Evolutionary conservation across 768 basidiomycete species (phyloP).

Genomic region (Leccinum arenicola): DNA sequence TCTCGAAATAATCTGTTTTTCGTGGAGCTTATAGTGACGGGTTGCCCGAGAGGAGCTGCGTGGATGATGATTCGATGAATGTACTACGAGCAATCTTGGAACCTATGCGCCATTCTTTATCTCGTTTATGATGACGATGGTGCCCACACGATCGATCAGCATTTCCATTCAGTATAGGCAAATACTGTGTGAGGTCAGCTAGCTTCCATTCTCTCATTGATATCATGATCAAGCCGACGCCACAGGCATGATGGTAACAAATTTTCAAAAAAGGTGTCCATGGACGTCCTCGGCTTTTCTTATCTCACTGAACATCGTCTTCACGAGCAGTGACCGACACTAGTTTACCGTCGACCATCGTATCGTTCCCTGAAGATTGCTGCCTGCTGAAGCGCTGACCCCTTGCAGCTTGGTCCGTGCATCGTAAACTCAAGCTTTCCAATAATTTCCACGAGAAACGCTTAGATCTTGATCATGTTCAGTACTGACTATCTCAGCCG

Average conservation of each 20-base stretch:
- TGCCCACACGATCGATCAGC: background rate
- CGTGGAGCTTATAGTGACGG: conserved; percentile 43
- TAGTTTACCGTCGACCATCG: too few relatives aligned
- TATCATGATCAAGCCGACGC: background rate
- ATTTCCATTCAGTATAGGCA: background rate
- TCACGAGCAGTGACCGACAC: too few relatives aligned
- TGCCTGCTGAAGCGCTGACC: background rate
- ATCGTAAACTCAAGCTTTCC: conserved; percentile 49
- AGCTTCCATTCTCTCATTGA: background rate
- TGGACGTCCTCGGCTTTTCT: background rate
- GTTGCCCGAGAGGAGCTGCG: conserved; percentile 26
- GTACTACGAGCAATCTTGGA: background rate
- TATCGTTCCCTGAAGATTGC: too few relatives aligned
- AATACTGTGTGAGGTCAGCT: background rate
- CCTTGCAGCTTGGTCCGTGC: conserved; percentile 12
- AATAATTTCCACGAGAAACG: conserved; percentile 44
- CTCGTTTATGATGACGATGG: background rate
- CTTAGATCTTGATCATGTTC: background rate
- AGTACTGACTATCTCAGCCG: too few relatives aligned
- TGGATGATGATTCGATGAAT: conserved; percentile 28
- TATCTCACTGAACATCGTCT: too few relatives aligned
- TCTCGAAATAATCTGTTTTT: conserved; percentile 47
- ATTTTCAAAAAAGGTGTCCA: background rate
- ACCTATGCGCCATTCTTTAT: background rate
- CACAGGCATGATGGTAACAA: background rate